Evolutionary conservation across 306 rosid species (phyloP), one percentile per base, ranked within the genome.

Genomic region (Acacia crassicarpa): DNA sequence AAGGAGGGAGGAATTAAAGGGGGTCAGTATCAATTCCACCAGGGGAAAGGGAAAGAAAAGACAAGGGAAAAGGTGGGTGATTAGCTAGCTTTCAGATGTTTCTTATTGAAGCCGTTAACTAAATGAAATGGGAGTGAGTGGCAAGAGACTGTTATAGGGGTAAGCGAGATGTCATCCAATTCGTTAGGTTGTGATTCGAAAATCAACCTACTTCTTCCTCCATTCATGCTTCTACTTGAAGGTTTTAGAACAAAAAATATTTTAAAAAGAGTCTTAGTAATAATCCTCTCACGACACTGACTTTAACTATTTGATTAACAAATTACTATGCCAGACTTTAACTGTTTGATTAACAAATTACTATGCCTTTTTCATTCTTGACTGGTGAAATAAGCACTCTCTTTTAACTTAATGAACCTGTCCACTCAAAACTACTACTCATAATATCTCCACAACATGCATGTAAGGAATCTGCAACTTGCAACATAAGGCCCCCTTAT

Each of bases 141-240:
- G 9, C 15, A 58, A 61, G 41, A 38, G 8, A 38, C 16, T 61
- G 67, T 10, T 61, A 61, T 25, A 6, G 5, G 83, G 97, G 91
- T 93, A 76, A 91, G 97, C 91, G 74, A 58, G 78, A 89, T 81
- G 97, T 91, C 97, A 77, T 80, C 17, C 33, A 87, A 85, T 81
- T 88, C 59, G 98, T 92, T 92, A 84, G 98, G 93, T 94, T 88
- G 72, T 87, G 84, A 81, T 84, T 87, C 70, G 48, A 75, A 87
- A 75, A 74, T 82, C 25, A 76, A 86, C 83, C 81, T 53, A 85
- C 88, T 54, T 49, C 87, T 41, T 58, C 70, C 83, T 83, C 62
- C 75, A 23, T 23, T 61, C 12, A 85, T 84, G 89, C 98, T 94
- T 94, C 65, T 78, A 58, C 19, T 86, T 90, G 23, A 92, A 90